Evolutionary conservation across 306 rosid genomes (phyloP), one percentile per base, ranked within the genome.

Genomic region (Gastrolobium bilobum): DNA sequence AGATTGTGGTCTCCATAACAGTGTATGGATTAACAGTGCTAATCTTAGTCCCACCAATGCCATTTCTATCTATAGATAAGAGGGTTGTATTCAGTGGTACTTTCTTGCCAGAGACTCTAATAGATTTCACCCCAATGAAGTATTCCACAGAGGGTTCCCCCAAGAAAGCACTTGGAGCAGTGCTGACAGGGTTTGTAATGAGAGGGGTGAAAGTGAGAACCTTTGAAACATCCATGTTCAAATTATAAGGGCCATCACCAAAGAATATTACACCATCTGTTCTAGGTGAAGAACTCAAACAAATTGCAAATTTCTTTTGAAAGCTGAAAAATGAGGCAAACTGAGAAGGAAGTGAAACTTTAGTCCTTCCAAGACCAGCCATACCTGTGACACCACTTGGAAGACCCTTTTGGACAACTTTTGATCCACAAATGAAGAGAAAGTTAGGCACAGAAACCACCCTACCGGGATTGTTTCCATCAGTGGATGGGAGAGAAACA

Each of bases 11-110:
- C 37, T 91, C 91, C 87, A 93, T 2, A 0, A 80, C 57, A 1
- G 88, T 87, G 83, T 86, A 87, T 0, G 92, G 98, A 48, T 81
- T 50, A 4, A 84, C 87, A 3, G 91, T 84, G 64, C 93, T 91
- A 10, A 93, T 87, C 60, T 88, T 91, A 0, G 97, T 93, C 42
- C 98, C 98, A 4, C 98, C 94, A 14, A 47, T 0, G 0, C 94
- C 94, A 6, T 88, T 51, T 15, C 13, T 7, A 56, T 88, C 70
- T 54, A 91, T 66, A 10, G 85, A 42, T 2, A 93, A 81, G 13
- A 85, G 81, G 2, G 88, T 69, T 33, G 78, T 26, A 10, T 88
- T 85, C 38, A 89, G n/a, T 0, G 81, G 42, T 0, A 93, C 88
- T 2, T 51, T 39, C 3, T 83, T 81, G 0, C 34, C 81, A 15